Base-by-base conservation (phyloP, 495 filamentous ascomycete genomes). In the Lichenothelia convexa region DNA sequence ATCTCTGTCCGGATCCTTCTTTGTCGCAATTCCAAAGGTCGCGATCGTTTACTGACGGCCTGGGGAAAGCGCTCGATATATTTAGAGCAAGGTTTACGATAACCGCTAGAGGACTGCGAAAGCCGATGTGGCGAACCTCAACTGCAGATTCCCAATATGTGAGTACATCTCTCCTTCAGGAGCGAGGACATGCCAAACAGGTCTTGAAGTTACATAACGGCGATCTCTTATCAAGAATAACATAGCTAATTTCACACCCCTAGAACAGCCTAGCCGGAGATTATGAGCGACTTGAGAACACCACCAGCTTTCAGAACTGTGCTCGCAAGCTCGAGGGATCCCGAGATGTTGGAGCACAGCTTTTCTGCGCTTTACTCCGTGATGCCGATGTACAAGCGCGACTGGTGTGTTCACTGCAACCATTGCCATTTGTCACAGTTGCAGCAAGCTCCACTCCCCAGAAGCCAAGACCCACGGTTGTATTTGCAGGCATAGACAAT, bases 391-490 rank as follows among this genome's bases (percentile, higher is more conserved):
- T 95, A 2, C 73, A 83, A 42, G 69, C 84, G n/a, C 71, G 89
- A 12, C 67, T 99, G 2, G 80, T 94, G 1, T 95, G 86, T 56
- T 99, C 91, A 6, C 63, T 99, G 9, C 86, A 95, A 46, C 68
- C 74, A 0, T 62, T 99, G 3, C 63, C 81, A 2, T 87, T 89
- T 45, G 65, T 63, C 17, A 65, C 75, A 1, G 64, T 65, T 1
- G 62, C 49, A 12, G 61, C n/a, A 71, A 42, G 56, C 64, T 4
- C 44, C 47, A 58, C 56, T 1, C 54, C 61, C 1, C 45, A 57
- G 5, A 68, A 59, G 41, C 38, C 55, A 4, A 54, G 30, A 33
- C 48, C 21, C 12, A 66, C 44, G 42, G 40, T 60, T 16, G n/a
- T n/a, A n/a, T 50, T 59, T 31, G 61, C 57, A 1, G 50, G 63